Evolutionary conservation across 2,329 filamentous ascomycete genomes (phyloP).

Genomic region (Thelonectria blattea): DNA sequence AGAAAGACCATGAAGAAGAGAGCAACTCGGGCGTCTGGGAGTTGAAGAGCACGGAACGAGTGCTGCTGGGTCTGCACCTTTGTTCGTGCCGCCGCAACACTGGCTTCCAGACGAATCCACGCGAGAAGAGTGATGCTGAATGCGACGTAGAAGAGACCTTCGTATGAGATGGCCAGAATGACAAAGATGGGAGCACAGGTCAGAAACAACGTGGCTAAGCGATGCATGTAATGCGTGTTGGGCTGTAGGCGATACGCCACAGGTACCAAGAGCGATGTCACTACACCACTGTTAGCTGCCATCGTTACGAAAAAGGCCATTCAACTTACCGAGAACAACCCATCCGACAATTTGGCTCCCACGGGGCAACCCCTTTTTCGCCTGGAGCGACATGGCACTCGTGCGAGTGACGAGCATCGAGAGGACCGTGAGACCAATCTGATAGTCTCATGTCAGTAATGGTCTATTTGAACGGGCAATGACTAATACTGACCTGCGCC

Average conservation of each 20-base stretch:
- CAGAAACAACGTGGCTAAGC: conserved; percentile 86
- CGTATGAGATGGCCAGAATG: conserved; percentile 95
- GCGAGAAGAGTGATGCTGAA: conserved; percentile 83
- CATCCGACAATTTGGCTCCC: conserved; percentile 91
- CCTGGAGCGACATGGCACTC: conserved; percentile 83
- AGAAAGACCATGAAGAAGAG: conserved; percentile 95
- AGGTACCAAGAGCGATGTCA: conserved; percentile 77
- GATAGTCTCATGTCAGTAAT: conserved; percentile 22
- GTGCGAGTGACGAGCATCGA: conserved; percentile 87
- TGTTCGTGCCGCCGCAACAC: conserved; percentile 52
- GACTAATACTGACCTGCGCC: conserved; percentile 58
- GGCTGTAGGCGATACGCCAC: conserved; percentile 81
- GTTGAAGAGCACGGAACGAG: conserved; percentile 68
- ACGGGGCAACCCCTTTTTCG: conserved; percentile 80
- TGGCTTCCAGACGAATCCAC: conserved; percentile 93
- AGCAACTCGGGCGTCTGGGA: conserved; percentile 86
- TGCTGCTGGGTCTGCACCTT: conserved; percentile 35
- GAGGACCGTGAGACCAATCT: conserved; percentile 79
- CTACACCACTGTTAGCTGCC: conserved; percentile 47
- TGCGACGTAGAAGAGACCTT: conserved; percentile 92
- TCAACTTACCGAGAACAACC: conserved; percentile 71
- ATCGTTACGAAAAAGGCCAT: not conserved
- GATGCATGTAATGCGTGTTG: conserved; percentile 88
- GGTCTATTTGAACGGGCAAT: not conserved
- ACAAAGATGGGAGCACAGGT: conserved; percentile 93